Evolutionary conservation across 2,329 filamentous ascomycete genomes (phyloP).

Genomic region (Onygenales sp.): DNA sequence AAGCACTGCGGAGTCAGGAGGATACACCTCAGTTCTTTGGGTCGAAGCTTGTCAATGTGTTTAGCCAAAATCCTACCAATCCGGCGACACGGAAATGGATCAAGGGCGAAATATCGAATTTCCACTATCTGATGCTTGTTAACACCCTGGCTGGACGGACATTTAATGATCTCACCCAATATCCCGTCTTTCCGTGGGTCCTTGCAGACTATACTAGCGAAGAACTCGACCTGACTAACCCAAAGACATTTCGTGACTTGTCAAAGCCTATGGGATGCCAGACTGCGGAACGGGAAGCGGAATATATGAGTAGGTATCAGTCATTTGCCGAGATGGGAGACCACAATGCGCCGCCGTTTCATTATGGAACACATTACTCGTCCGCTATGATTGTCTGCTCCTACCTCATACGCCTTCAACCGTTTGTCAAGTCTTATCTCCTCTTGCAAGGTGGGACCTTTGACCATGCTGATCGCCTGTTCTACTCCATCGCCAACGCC

Average conservation of each 20-base stretch:
- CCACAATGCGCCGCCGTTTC: conserved; percentile 64
- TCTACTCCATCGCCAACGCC: conserved; percentile 83
- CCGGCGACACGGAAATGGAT: conserved; percentile 85
- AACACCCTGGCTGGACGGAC: conserved; percentile 96
- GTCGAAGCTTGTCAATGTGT: conserved; percentile 84
- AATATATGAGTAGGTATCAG: conserved; percentile 75
- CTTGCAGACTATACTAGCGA: conserved; percentile 92
- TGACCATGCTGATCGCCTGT: conserved; percentile 89
- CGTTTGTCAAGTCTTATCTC: conserved; percentile 92
- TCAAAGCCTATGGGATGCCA: conserved; percentile 97
- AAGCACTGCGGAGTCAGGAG: conserved; percentile 63
- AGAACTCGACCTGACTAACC: conserved; percentile 77
- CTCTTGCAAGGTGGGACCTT: conserved; percentile 92
- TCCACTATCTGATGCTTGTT: conserved; percentile 96
- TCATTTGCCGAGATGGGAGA: conserved; percentile 88
- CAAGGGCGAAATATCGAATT: conserved; percentile 92
- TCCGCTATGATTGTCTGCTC: conserved; percentile 98
- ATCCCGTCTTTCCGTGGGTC: conserved; percentile 96
- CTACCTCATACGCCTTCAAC: conserved; percentile 87
- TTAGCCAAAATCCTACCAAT: conserved; percentile 72
- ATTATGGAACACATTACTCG: conserved; percentile 97
- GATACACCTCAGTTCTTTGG: conserved; percentile 61
- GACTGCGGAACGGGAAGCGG: conserved; percentile 61
- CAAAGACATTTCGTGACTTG: conserved; percentile 77
- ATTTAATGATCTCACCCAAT: conserved; percentile 96